Evolutionary conservation across 2,329 filamentous ascomycete species (phyloP).

Genomic region (Drechslerella dactyloides): DNA sequence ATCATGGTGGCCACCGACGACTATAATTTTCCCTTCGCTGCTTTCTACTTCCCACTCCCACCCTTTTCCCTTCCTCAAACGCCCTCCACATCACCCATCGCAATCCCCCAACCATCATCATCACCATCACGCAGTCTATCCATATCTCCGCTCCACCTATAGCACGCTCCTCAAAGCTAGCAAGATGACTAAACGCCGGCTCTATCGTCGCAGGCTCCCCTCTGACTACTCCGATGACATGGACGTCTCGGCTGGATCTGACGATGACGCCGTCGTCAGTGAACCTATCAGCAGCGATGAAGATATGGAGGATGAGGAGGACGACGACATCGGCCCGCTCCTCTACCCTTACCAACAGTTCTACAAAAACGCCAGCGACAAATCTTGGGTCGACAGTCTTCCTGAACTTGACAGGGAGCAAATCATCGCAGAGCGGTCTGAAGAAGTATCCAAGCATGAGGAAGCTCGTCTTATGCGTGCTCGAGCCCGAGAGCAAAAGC

Average conservation of each 20-base stretch:
- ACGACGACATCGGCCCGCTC: constrained; percentile 60
- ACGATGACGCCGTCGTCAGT: constrained; percentile 27
- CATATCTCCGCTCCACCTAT: not conserved
- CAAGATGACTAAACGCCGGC: constrained; percentile 19
- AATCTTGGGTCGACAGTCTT: constrained; percentile 79
- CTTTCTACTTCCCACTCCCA: not conserved
- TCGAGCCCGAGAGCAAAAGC: constrained; percentile 74
- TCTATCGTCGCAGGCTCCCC: constrained; percentile 12
- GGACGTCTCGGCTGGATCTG: constrained; percentile 17
- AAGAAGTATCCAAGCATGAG: constrained; percentile 78
- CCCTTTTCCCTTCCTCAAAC: not conserved
- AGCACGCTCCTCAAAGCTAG: constrained; percentile 6
- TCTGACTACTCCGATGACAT: constrained; percentile 12
- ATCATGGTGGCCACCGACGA: constrained; percentile 6
- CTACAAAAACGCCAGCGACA: constrained; percentile 75
- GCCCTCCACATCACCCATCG: not conserved
- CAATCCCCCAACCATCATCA: not conserved
- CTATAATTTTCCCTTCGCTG: constrained; percentile 14
- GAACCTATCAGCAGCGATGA: constrained; percentile 43
- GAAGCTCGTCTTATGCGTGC: constrained; percentile 77
- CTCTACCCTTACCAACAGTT: constrained; percentile 87
- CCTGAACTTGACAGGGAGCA: constrained; percentile 90
- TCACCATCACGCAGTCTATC: constrained; percentile 4
- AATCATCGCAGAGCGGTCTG: constrained; percentile 83
- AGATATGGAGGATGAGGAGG: constrained; percentile 23